A percentile compares a stretch with the other conserved stretches of the same genome.
phyloP scores from a whole-genome alignment of 208 protist genomes.

The Acanthamoeba healyi region DNA sequence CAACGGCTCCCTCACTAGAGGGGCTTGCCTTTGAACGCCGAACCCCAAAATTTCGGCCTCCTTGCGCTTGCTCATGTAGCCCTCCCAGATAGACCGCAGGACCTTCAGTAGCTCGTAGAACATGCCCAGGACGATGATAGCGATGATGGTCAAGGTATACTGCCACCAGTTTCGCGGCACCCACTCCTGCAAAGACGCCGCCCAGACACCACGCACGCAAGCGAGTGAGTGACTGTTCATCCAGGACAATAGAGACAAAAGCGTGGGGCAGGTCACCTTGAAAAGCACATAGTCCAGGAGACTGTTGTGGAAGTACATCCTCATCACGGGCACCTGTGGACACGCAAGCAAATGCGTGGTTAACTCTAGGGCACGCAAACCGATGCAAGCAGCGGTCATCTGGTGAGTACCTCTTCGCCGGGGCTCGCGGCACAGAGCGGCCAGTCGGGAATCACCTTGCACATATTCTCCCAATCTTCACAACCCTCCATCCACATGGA shows the following conservation, averaged over 20 bases:
- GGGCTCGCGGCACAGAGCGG: neutral
- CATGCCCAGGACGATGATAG: slow-evolving; percentile 3
- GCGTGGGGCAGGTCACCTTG: too few relatives aligned
- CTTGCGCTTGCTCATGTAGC: neutral
- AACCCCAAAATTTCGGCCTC: neutral
- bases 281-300: slow-evolving; percentile 79
- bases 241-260: too few relatives aligned
- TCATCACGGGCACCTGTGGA: slow-evolving; percentile 73
- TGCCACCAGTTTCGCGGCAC: neutral
- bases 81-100: neutral
- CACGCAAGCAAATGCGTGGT: too few relatives aligned
- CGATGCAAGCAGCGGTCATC: too few relatives aligned
- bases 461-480: slow-evolving; percentile 45
- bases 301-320: slow-evolving; percentile 80
- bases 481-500: slow-evolving; percentile 51
- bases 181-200: too few relatives aligned
- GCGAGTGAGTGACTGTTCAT: too few relatives aligned
- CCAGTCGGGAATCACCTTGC: slow-evolving; percentile 39
- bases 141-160: slow-evolving; percentile 5
- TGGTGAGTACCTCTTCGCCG: too few relatives aligned
- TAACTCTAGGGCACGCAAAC: too few relatives aligned
- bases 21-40: neutral
- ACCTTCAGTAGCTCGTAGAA: slow-evolving; percentile 36
- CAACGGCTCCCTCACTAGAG: too few relatives aligned
- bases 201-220: too few relatives aligned